A percentile compares a stretch with the other conserved stretches of the same genome.
Conservation (phyloP, 2,329 filamentous ascomycete species). For the Lecanicillium sp. region DNA sequence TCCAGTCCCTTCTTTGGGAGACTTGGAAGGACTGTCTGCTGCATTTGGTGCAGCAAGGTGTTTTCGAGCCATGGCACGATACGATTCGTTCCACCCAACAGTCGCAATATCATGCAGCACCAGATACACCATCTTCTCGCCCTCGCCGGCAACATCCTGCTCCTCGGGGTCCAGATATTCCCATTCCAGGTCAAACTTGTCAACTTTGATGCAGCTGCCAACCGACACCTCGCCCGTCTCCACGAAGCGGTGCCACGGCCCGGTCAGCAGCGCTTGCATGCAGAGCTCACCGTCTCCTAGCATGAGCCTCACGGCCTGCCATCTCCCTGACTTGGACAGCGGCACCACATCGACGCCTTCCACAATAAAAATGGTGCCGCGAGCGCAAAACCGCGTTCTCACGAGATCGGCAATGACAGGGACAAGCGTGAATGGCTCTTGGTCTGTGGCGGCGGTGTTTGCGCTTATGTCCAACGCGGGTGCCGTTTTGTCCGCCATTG, state of each 20-base stretch:
- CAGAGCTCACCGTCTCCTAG: conserved; percentile 47
- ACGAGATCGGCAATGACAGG: conserved; percentile 42
- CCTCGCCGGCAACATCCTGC: conserved; percentile 7
- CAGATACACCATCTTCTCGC: conserved; percentile 32
- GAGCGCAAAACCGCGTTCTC: conserved; percentile 37
- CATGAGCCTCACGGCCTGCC: conserved; percentile 38
- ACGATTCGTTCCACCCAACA: conserved; percentile 40
- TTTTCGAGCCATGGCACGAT: conserved; percentile 16
- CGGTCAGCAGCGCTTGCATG: conserved; percentile 42
- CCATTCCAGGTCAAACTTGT: conserved; percentile 29
- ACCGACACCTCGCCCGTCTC: conserved; percentile 35
- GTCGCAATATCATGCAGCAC: conserved; percentile 35
- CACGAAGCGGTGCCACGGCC: conserved; percentile 40
- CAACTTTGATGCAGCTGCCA: conserved; percentile 42
- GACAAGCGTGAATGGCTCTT: conserved; percentile 18
- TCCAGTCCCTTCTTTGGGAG: background rate
- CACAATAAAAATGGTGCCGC: conserved; percentile 42
- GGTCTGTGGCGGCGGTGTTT: conserved; percentile 15
- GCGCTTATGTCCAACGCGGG: conserved; percentile 18
- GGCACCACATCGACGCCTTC: conserved; percentile 33
- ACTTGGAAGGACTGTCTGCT: background rate
- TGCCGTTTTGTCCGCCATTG: conserved; percentile 13
- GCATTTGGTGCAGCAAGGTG: conserved; percentile 1
- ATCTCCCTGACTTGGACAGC: conserved; percentile 25
- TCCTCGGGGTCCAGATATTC: conserved; percentile 10